A percentile compares a stretch with the other conserved stretches of the same genome.
Evolutionary conservation across 2,329 filamentous ascomycete genomes (phyloP).

Genomic region (Chlorencoelia australis): DNA sequence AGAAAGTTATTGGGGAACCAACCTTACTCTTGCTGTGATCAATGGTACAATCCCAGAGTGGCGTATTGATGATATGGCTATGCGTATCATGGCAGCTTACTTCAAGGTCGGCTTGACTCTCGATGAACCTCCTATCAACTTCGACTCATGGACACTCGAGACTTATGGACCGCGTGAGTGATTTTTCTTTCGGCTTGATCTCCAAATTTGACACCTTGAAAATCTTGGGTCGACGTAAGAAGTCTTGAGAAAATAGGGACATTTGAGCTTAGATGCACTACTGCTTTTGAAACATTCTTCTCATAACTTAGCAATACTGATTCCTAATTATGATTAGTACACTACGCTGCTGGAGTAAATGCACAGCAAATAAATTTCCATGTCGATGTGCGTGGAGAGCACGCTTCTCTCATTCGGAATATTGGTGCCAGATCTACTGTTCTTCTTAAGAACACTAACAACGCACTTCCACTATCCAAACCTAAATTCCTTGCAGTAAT

Average conservation of each 20-base stretch:
- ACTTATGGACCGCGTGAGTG: constrained; percentile 38
- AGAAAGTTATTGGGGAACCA: constrained; percentile 59
- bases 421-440: constrained; percentile 74
- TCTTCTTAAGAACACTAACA: constrained; percentile 71
- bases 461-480: constrained; percentile 65
- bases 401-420: constrained; percentile 63
- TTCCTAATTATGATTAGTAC: no score
- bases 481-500: constrained; percentile 69
- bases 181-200: no score
- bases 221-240: no score
- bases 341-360: constrained; percentile 41
- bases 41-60: constrained; percentile 85
- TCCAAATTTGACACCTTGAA: no score
- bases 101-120: constrained; percentile 54
- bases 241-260: no score
- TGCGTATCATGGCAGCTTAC: constrained; percentile 65
- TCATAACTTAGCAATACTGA: no score
- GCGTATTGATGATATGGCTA: constrained; percentile 84
- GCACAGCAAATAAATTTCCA: constrained; percentile 66
- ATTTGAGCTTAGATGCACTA: no score
- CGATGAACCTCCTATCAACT: constrained; percentile 52
- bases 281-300: no score
- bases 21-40: constrained; percentile 76
- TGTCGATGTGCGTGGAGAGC: constrained; percentile 72
- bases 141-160: constrained; percentile 76